Conservation (phyloP, 164 flowering plant species). For the Magnolia changhungtana region DNA sequence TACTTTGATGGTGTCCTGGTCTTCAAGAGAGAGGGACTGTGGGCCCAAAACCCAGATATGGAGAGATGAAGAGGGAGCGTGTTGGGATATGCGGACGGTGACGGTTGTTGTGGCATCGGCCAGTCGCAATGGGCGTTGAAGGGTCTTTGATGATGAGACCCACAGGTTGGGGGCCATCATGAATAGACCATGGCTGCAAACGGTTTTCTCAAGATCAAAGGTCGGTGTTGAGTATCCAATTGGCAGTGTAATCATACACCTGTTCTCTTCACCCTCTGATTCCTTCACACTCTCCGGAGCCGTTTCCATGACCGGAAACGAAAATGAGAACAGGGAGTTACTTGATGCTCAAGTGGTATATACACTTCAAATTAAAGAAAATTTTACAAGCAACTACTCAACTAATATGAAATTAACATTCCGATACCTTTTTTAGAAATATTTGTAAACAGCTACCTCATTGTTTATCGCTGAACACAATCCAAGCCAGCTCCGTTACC, state of each 20-base stretch:
- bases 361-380: too few species aligned
- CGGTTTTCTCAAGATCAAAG: constrained; percentile 34
- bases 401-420: too few species aligned
- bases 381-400: too few species aligned
- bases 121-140: constrained; percentile 40
- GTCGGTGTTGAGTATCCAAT: not conserved
- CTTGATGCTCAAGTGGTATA: too few species aligned
- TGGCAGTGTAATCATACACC: constrained; percentile 1
- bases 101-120: constrained; percentile 20
- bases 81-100: constrained; percentile 29
- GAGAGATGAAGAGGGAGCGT: constrained; percentile 13
- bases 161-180: constrained; percentile 53
- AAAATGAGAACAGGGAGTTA: not conserved
- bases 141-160: constrained; percentile 32
- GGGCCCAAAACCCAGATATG: constrained; percentile 18
- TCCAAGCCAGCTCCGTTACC: too few species aligned
- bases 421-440: too few species aligned
- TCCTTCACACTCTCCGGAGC: not conserved
- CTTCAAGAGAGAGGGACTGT: constrained; percentile 14
- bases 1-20: constrained; percentile 23
- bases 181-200: constrained; percentile 49
- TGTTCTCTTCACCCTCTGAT: not conserved
- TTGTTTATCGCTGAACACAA: too few species aligned
- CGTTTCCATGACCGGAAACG: not conserved
- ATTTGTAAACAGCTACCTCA: too few species aligned